Percentiles rank a stretch among this genome's conserved stretches.
Evolutionary conservation across 2,329 filamentous ascomycete species (phyloP).

Genomic region (Ascochyta koolunga): DNA sequence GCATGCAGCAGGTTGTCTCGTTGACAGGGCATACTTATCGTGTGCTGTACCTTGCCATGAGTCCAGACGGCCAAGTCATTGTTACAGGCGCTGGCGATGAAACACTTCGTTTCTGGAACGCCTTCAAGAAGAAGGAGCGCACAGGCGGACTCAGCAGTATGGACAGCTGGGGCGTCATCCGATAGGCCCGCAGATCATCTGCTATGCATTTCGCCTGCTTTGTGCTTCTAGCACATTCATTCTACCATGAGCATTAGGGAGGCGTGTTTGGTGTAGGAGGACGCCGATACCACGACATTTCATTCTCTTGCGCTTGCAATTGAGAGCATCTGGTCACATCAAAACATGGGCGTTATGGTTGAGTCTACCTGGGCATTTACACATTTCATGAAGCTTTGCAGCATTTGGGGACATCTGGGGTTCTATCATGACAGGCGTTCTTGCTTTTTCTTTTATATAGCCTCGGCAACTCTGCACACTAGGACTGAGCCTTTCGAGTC

Average conservation of each 20-base stretch:
- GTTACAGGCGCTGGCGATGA: conserved; percentile 97
- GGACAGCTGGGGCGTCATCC: conserved; percentile 83
- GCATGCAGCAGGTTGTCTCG: conserved; percentile 95
- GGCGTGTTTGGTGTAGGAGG: conserved; percentile 12
- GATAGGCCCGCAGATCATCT: conserved; percentile 48
- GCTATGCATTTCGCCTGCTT: background rate
- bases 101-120: conserved; percentile 94
- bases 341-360: conserved; percentile 11
- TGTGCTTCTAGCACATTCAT: conserved; percentile 1
- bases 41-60: conserved; percentile 96
- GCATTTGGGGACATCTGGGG: background rate
- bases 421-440: conserved; percentile 7
- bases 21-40: conserved; percentile 96
- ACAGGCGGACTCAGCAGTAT: conserved; percentile 63
- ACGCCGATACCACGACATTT: conserved; percentile 18
- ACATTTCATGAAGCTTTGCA: conserved; percentile 6
- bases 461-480: conserved; percentile 5
- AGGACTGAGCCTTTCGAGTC: background rate
- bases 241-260: conserved; percentile 11
- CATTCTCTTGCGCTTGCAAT: conserved; percentile 12
- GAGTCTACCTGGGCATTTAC: conserved; percentile 5
- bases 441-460: background rate
- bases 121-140: conserved; percentile 83
- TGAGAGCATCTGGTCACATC: conserved; percentile 8
- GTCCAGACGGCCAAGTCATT: conserved; percentile 89